Percentiles rank a stretch among this genome's conserved stretches.
Evolutionary conservation across 352 stramenopile species (phyloP).

Genomic region (Phytophthora agathidicida): DNA sequence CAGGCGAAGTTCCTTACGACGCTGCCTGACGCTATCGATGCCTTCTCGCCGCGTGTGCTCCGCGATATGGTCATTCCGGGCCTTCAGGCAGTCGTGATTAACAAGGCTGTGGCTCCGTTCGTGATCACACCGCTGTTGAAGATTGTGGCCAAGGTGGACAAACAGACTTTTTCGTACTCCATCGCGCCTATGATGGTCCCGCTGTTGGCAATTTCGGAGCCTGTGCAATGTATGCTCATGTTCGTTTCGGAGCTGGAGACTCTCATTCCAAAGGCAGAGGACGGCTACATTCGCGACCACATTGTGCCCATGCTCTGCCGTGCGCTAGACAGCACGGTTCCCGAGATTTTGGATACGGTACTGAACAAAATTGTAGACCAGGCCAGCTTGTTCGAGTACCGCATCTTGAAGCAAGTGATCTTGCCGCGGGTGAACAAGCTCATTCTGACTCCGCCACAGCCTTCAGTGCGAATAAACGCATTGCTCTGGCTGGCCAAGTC

Average conservation of each 20-base stretch:
- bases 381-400: constrained; percentile 88
- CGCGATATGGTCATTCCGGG: constrained; percentile 87
- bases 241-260: constrained; percentile 87
- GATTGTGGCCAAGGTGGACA: constrained; percentile 88
- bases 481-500: constrained; percentile 88
- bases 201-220: constrained; percentile 83
- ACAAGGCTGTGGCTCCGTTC: constrained; percentile 87
- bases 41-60: constrained; percentile 77
- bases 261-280: constrained; percentile 84
- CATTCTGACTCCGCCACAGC: constrained; percentile 83
- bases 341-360: constrained; percentile 87
- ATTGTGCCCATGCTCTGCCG: constrained; percentile 89
- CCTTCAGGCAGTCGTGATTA: constrained; percentile 82
- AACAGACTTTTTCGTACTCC: constrained; percentile 77
- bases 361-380: constrained; percentile 91
- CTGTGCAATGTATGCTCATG: constrained; percentile 91
- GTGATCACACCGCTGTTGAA: constrained; percentile 90
- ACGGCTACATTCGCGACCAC: constrained; percentile 90
- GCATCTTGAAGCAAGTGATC: constrained; percentile 89
- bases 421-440: constrained; percentile 86
- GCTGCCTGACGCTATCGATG: constrained; percentile 74
- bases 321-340: constrained; percentile 81
- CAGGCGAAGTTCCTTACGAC: constrained; percentile 85
- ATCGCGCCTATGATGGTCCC: constrained; percentile 86
- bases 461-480: constrained; percentile 86